Evolutionary conservation across 345 rosid genomes (phyloP), one percentile per base, ranked within the genome.

Genomic region (Acer campestre): DNA sequence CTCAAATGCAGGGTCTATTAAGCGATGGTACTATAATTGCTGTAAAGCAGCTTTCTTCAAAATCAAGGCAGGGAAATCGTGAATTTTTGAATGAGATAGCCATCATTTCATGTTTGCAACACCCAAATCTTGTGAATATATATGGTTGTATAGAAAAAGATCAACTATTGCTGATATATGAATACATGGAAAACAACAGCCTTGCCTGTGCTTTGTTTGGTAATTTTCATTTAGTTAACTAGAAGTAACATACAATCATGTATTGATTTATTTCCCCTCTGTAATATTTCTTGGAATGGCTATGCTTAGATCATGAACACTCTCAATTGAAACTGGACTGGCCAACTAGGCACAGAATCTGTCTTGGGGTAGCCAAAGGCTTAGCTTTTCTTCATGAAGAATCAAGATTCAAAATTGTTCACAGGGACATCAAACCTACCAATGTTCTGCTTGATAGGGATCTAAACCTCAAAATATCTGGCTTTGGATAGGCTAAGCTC

Each of bases 381-480:
- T 83, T 90, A 7, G 86, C 85, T 65, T 90, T 83, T 76, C 85
- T 90, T 44, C 90, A 90, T 23, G 93, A 88, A 82, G 93, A 90
- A 78, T 88, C 93, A 17, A 76, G 86, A 16, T 83, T 90, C 73
- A 88, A 82, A 78, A 86, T 90, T 75, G 89, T 90, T 70, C 93
- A 90, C 68, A 83, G 91, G 80, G 93, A 90, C 80, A 90, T 90
- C 79, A 90, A 90, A 78, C 87, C 89, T 38, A 88, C 91, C 11
- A 90, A 90, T 81, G 85, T 90, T 18, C 79, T 90, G 31, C 71
- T 88, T 55, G 91, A 89, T 73, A 17, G 27, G 72, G 83, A 88
- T 56, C 51, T 88, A 66, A 89, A 81, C 74, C 89, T 91, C 27
- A 89, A 86, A 78, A 89, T 89, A 80, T 89, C 93, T 18, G 93